A percentile compares a stretch with the other conserved stretches of the same genome.
Conservation (phyloP, 2,329 filamentous ascomycete species). For the Beauveria bassiana region DNA sequence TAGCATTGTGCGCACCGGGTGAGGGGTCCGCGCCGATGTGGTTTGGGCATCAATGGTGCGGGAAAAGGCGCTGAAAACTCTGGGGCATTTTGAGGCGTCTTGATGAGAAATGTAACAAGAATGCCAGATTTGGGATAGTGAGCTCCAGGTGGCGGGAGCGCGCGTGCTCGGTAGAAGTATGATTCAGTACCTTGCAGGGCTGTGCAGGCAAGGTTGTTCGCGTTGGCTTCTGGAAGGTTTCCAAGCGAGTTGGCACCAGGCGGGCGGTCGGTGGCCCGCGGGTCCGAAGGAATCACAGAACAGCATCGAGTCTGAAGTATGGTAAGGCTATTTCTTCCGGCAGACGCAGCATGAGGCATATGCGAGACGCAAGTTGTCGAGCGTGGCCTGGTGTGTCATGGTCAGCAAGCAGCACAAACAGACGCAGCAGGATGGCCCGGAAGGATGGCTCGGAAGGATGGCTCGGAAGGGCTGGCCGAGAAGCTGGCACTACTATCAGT, state of each 20-base stretch:
- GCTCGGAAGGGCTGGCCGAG: not conserved
- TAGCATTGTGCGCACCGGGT: not conserved
- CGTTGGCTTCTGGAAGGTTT: not conserved
- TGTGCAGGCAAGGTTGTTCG: not conserved
- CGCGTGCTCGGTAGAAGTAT: not conserved
- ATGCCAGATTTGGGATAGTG: not conserved
- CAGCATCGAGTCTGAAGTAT: not conserved
- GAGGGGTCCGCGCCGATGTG: not conserved
- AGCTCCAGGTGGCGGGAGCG: not conserved
- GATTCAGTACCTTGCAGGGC: not conserved
- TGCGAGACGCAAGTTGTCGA: not conserved
- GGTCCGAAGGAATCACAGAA: not conserved
- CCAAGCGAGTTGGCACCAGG: not conserved
- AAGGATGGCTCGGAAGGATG: no score
- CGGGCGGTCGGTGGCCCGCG: not conserved
- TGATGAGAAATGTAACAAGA: not conserved
- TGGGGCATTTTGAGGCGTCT: not conserved
- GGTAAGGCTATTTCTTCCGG: not conserved
- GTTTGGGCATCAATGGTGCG: not conserved
- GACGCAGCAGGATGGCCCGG: no score
- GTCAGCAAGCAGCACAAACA: not conserved
- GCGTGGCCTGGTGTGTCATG: not conserved
- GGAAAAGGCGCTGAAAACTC: not conserved
- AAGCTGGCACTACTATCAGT: not conserved
- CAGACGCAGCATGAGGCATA: not conserved